These are phyloP conservation scores for Leucocoprinus leucothites DNA, from an alignment of 768 basidiomycete species.

Conservation along the genomic window DNA sequence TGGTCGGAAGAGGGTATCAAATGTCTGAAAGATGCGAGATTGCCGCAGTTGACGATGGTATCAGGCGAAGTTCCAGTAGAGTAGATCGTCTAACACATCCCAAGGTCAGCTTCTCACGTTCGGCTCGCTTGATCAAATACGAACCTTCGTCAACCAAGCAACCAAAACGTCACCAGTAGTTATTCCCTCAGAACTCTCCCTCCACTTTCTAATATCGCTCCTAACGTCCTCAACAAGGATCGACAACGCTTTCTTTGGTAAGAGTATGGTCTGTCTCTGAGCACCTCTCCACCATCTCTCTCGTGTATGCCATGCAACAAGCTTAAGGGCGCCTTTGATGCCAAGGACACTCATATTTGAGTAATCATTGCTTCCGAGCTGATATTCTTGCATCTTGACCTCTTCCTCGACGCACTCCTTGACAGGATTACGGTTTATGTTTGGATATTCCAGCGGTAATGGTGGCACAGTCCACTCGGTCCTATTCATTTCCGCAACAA, in stretches of 20 bases:
- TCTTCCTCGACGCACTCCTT: slow-evolving; percentile 24
- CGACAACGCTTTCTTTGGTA: slow-evolving; percentile 28
- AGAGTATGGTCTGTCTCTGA: slow-evolving; percentile 27
- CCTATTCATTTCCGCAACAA: slow-evolving; percentile 36
- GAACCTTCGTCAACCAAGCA: slow-evolving; percentile 40
- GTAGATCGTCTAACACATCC: slow-evolving; percentile 29
- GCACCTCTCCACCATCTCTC: slow-evolving; percentile 36
- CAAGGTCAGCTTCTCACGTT: background rate
- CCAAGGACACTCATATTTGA: slow-evolving; percentile 26
- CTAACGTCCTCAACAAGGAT: slow-evolving; percentile 29
- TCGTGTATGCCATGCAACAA: slow-evolving; percentile 31
- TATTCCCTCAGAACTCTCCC: slow-evolving; percentile 16
- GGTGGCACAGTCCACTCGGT: slow-evolving; percentile 34
- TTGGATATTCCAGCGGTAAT: slow-evolving; percentile 21
- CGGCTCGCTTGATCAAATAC: background rate
- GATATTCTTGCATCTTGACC: slow-evolving; percentile 8
- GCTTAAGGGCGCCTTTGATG: slow-evolving; percentile 25
- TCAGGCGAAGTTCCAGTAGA: slow-evolving; percentile 25
- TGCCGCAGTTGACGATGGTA: slow-evolving; percentile 31
- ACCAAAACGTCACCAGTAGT: slow-evolving; percentile 38
- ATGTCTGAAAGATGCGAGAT: slow-evolving; percentile 35
- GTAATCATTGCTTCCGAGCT: slow-evolving; percentile 10
- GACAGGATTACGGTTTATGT: slow-evolving; percentile 29
- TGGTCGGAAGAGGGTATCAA: slow-evolving; percentile 20
- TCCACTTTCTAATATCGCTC: slow-evolving; percentile 19